These are phyloP conservation scores for Limnanthes douglasii DNA, from an alignment of 345 rosid species.

Conservation along the genomic window DNA sequence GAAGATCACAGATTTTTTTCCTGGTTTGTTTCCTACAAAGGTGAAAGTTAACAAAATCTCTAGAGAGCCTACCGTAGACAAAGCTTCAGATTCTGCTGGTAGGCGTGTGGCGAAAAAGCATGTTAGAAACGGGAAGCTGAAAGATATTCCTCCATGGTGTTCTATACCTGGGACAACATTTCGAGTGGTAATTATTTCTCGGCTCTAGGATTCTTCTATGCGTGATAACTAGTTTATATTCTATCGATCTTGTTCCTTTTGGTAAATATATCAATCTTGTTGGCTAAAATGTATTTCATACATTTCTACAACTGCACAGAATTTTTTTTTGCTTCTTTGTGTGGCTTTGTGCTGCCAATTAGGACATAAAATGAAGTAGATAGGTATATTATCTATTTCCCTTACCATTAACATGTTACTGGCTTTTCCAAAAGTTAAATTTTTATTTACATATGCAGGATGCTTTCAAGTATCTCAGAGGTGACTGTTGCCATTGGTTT, in stretches of 20 bases:
- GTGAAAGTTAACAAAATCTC: slow-evolving; percentile 21
- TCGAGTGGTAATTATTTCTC: slow-evolving; percentile 59
- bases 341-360: too few species aligned
- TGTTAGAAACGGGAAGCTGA: slow-evolving; percentile 25
- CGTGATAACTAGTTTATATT: too few species aligned
- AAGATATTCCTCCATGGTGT: slow-evolving; percentile 69
- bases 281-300: too few species aligned
- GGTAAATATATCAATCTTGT: too few species aligned
- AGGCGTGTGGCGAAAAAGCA: slow-evolving; percentile 20
- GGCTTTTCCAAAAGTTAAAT: too few species aligned
- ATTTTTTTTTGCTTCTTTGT: too few species aligned
- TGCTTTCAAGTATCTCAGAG: slow-evolving; percentile 83
- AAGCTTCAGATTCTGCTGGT: slow-evolving; percentile 15
- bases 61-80: slow-evolving; percentile 13
- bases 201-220: too few species aligned
- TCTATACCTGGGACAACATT: slow-evolving; percentile 73
- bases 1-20: slow-evolving; percentile 80
- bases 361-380: too few species aligned
- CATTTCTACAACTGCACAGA: too few species aligned
- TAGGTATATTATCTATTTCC: too few species aligned
- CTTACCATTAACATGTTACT: too few species aligned
- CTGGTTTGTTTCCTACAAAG: slow-evolving; percentile 20
- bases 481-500: slow-evolving; percentile 94
- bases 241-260: too few species aligned
- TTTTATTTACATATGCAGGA: slow-evolving; percentile 41